A percentile compares a stretch with the other conserved stretches of the same genome.
Evolutionary conservation across 129 eudicot species (phyloP).

Genomic region (Artemisia annua): DNA sequence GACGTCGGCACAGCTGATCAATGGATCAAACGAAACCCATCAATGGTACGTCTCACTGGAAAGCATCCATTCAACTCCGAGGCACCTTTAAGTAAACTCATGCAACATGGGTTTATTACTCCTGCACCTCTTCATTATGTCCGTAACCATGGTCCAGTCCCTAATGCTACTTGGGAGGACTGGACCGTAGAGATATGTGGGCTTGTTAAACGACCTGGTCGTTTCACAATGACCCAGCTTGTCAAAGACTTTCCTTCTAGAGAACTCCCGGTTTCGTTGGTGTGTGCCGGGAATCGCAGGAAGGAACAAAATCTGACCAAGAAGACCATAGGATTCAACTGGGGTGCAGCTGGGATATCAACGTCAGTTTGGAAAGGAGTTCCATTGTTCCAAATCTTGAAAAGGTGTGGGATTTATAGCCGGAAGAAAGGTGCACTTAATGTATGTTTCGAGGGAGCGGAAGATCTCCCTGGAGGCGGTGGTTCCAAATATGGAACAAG

Average conservation of each 20-base stretch:
- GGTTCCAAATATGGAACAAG: conserved; percentile 94
- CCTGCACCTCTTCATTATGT: conserved; percentile 94
- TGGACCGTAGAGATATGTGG: conserved; percentile 93
- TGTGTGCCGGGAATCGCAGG: conserved; percentile 90
- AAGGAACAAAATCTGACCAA: conserved; percentile 85
- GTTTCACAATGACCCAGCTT: conserved; percentile 67
- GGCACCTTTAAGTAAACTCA: conserved; percentile 77
- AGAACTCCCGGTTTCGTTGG: conserved; percentile 73
- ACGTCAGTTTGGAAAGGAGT: conserved; percentile 93
- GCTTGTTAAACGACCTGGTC: conserved; percentile 55
- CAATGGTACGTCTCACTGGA: conserved; percentile 89
- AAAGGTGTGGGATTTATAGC: conserved; percentile 62
- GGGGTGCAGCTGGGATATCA: conserved; percentile 89
- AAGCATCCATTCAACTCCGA: conserved; percentile 96
- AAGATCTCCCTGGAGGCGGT: conserved; percentile 91
- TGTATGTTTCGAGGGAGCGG: conserved; percentile 93
- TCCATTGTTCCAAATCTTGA: conserved; percentile 55
- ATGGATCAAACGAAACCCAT: conserved; percentile 79
- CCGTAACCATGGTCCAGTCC: conserved; percentile 90
- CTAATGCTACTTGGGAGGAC: conserved; percentile 55
- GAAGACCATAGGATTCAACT: conserved; percentile 81
- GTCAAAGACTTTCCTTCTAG: conserved; percentile 50
- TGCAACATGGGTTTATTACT: conserved; percentile 97
- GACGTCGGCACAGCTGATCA: conserved; percentile 74
- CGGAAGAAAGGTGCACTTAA: conserved; percentile 64